A percentile compares a stretch with the other conserved stretches of the same genome.
These are phyloP conservation scores for Fistulifera solaris DNA, from an alignment of 108 stramenopile genomes.

Conservation along the genomic window DNA sequence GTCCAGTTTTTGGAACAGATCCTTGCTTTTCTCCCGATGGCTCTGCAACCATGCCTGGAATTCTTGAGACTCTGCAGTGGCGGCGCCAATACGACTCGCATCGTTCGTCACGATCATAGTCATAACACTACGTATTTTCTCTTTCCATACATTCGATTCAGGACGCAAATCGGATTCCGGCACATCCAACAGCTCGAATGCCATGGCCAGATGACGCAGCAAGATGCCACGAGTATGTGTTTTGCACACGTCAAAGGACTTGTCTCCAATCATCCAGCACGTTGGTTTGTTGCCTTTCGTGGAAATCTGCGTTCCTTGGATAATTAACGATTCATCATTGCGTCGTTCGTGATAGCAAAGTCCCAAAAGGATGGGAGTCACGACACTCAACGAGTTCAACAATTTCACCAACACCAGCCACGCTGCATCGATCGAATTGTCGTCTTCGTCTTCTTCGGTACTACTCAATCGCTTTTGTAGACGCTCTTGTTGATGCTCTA, in stretches of 20 bases:
- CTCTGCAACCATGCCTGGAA: neutral
- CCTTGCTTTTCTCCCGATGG: neutral
- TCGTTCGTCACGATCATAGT: neutral
- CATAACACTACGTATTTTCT: neutral
- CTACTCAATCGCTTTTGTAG: neutral
- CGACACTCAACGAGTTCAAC: neutral
- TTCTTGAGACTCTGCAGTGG: neutral
- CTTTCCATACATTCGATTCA: neutral
- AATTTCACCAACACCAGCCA: neutral
- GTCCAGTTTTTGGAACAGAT: neutral
- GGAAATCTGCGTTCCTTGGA: neutral
- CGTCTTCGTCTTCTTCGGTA: neutral
- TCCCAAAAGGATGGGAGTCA: neutral
- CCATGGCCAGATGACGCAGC: neutral
- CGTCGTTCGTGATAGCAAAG: constrained; percentile 4
- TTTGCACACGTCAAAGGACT: neutral
- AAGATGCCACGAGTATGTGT: neutral
- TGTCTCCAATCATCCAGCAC: neutral
- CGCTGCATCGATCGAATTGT: neutral
- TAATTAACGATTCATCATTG: neutral
- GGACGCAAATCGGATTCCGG: neutral
- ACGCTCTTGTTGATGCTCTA: constrained; percentile 3
- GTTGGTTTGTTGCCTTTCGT: neutral
- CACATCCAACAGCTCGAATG: neutral
- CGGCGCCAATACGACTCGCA: neutral